Percentiles rank a stretch among this genome's conserved stretches.
Evolutionary conservation across 2,329 filamentous ascomycete genomes (phyloP).

Genomic region (Eurotiales sp.): DNA sequence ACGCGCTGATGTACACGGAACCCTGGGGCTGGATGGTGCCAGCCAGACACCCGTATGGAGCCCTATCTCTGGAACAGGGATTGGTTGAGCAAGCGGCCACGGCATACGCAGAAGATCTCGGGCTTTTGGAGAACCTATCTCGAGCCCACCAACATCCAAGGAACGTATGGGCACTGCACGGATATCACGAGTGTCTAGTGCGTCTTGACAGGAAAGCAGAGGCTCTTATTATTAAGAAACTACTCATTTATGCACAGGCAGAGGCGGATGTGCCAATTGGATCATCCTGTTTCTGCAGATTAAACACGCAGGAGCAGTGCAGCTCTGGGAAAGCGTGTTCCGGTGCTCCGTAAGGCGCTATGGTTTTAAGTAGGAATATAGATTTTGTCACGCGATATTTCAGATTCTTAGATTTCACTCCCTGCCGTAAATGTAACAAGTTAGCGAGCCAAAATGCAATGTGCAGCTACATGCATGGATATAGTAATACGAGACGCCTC

Average conservation of each 20-base stretch:
- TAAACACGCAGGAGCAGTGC: no score
- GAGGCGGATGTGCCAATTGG: conserved; percentile 56
- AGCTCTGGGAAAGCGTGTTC: no score
- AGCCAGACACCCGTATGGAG: conserved; percentile 60
- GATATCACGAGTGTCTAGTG: conserved; percentile 64
- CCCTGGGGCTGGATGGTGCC: conserved; percentile 71
- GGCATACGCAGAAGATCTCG: conserved; percentile 57
- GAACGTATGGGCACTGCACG: conserved; percentile 70
- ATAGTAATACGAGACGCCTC: no score
- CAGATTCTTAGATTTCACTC: no score
- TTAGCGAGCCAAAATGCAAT: no score
- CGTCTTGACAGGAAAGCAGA: conserved; percentile 42
- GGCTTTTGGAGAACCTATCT: conserved; percentile 42
- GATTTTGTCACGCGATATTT: no score
- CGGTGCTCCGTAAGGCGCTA: no score
- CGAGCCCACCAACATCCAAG: conserved; percentile 56
- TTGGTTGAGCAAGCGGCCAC: conserved; percentile 46
- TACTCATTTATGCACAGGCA: conserved; percentile 48
- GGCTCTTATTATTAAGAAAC: conserved; percentile 35
- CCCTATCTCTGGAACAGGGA: conserved; percentile 60
- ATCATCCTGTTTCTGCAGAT: conserved; percentile 50
- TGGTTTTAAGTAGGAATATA: no score
- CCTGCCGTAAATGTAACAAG: no score
- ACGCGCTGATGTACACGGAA: conserved; percentile 60
- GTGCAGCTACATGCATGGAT: no score